Percentiles rank a stretch among this genome's conserved stretches.
These are phyloP conservation scores for Psilocybe subaeruginosa DNA, from an alignment of 768 basidiomycete genomes.

Conservation along the genomic window DNA sequence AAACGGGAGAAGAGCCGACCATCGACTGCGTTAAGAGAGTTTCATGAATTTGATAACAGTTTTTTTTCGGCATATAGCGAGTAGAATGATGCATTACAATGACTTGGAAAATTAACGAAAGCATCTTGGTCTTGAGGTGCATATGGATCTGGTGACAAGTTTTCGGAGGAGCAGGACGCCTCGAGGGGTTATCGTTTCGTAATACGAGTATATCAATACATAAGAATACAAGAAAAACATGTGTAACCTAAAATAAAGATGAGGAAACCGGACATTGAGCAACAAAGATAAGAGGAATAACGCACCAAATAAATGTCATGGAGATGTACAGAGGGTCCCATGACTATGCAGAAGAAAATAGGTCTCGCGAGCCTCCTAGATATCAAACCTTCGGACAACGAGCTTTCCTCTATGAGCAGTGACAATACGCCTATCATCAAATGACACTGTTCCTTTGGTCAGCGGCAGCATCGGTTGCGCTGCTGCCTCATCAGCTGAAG, in stretches of 20 bases:
- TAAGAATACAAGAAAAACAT: conserved; percentile 16
- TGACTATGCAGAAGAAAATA: conserved; percentile 4
- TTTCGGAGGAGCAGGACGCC: conserved; percentile 15
- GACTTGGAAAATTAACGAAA: conserved; percentile 13
- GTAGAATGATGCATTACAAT: conserved; percentile 11
- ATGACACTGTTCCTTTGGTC: conserved; percentile 53
- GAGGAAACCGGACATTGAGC: conserved; percentile 7
- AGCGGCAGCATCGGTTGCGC: conserved; percentile 20
- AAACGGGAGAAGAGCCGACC: conserved; percentile 17
- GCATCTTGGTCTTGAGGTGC: conserved; percentile 4
- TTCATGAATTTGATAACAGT: conserved; percentile 18
- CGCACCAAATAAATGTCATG: conserved; percentile 10
- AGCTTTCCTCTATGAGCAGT: conserved; percentile 46
- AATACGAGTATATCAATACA: conserved; percentile 25
- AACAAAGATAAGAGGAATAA: conserved; percentile 16
- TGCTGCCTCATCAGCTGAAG: conserved; percentile 28
- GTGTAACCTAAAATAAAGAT: conserved; percentile 15
- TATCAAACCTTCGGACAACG: conserved; percentile 59
- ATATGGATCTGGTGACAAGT: conserved; percentile 20
- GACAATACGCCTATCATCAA: conserved; percentile 78
- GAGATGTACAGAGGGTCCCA: conserved; percentile 1
- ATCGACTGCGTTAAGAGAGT: conserved; percentile 10
- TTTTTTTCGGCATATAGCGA: conserved; percentile 17
- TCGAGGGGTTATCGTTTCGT: conserved; percentile 26
- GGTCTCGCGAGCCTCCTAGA: conserved; percentile 31